Evolutionary conservation across 176 grass and related monocot genomes (phyloP).

Genomic region (Miscanthus lutarioriparius): DNA sequence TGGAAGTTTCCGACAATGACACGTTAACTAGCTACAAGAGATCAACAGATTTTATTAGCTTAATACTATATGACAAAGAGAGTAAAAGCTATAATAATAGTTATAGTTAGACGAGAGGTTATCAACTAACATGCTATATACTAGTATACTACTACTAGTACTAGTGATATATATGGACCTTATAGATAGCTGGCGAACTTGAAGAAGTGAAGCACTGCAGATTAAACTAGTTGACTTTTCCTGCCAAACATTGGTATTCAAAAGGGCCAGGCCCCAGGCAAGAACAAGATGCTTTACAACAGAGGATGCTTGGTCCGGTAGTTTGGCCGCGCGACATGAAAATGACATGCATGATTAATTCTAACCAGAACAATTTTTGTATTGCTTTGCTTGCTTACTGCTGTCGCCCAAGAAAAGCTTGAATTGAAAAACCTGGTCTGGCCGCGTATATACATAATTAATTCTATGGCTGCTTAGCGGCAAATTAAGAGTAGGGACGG

Average conservation of each 20-base stretch:
- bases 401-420: not conserved
- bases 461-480: not conserved
- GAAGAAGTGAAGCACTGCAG: not conserved
- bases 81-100: not conserved
- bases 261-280: not conserved
- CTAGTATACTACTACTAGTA: too few relatives aligned
- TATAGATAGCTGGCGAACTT: not conserved
- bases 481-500: not conserved
- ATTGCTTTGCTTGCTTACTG: not conserved
- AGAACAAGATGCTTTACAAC: not conserved
- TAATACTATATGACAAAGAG: not conserved
- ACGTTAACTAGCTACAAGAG: not conserved
- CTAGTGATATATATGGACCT: too few relatives aligned
- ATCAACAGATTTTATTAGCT: not conserved
- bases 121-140: too few relatives aligned
- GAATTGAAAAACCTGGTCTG: not conserved
- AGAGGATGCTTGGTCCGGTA: not conserved
- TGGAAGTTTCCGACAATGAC: not conserved
- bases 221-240: not conserved
- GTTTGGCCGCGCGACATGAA: too few relatives aligned
- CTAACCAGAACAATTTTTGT: not conserved
- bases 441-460: not conserved
- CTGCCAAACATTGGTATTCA: not conserved
- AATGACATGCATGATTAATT: too few relatives aligned
- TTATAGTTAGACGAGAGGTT: too few relatives aligned